These are phyloP conservation scores for Xanthoceras sorbifolium DNA, from an alignment of 345 rosid genomes.

Conservation along the genomic window DNA sequence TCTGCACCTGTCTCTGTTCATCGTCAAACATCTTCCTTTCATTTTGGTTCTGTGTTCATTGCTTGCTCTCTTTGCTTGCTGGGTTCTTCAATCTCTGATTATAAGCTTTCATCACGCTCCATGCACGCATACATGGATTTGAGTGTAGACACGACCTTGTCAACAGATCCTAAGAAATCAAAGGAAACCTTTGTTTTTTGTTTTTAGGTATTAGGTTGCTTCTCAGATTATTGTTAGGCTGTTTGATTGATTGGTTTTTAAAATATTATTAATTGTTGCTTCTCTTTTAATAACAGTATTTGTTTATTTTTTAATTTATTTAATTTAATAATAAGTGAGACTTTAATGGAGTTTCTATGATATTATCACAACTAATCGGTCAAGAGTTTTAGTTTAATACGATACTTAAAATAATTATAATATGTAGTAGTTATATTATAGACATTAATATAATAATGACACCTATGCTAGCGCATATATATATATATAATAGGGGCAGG, in stretches of 20 bases:
- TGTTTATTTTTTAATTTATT: neutral
- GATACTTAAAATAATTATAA: too few species aligned
- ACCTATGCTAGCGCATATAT: too few species aligned
- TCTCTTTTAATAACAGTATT: neutral
- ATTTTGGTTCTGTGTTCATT: slow-evolving; percentile 10
- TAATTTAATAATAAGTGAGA: too few species aligned
- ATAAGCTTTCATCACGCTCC: neutral
- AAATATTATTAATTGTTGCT: neutral
- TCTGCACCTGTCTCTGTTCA: slow-evolving; percentile 1
- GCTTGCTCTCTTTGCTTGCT: slow-evolving; percentile 18
- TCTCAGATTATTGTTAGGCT: neutral
- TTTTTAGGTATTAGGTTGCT: neutral
- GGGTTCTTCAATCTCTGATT: neutral
- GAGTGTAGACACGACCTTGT: neutral
- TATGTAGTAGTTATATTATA: too few species aligned
- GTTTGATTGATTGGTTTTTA: neutral
- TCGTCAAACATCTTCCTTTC: slow-evolving; percentile 1
- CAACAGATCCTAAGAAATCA: neutral
- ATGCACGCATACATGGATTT: neutral
- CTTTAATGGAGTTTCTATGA: too few species aligned
- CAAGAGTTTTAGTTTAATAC: too few species aligned
- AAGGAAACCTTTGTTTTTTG: neutral
- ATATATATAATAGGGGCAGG: too few species aligned
- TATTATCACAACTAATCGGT: too few species aligned
- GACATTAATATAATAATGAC: too few species aligned